These are phyloP conservation scores for Polyporus tsugae DNA, from an alignment of 1,284 basidiomycete species.

Conservation along the genomic window DNA sequence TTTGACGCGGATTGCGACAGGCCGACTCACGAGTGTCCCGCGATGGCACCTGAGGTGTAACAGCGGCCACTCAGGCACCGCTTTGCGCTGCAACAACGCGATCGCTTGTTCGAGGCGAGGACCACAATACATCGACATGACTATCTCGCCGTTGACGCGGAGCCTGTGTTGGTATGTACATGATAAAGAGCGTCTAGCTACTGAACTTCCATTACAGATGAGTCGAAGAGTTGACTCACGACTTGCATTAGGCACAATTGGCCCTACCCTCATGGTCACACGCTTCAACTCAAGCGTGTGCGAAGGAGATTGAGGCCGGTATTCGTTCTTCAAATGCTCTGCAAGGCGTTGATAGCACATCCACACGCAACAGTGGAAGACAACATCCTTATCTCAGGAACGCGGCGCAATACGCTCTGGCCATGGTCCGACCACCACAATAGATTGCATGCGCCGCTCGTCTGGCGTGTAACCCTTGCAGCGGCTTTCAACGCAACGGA, in stretches of 20 bases:
- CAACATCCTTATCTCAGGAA: neutral
- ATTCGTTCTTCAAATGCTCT: neutral
- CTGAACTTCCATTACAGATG: neutral
- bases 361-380: neutral
- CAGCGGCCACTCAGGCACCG: neutral
- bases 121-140: neutral
- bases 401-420: neutral
- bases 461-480: neutral
- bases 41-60: neutral
- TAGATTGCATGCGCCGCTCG: neutral
- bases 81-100: neutral
- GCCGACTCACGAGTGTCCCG: neutral
- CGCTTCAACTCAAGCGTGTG: neutral
- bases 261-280: constrained; percentile 2
- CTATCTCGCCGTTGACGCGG: neutral
- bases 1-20: neutral
- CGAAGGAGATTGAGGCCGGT: neutral
- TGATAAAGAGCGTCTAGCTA: neutral
- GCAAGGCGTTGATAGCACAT: neutral
- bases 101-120: neutral
- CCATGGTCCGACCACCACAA: neutral
- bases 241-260: constrained; percentile 13
- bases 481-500: neutral
- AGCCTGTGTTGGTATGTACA: neutral
- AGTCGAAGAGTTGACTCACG: neutral